A percentile compares a stretch with the other conserved stretches of the same genome.
phyloP scores from a whole-genome alignment of 495 filamentous ascomycete species.

The Neurospora sublineolata region DNA sequence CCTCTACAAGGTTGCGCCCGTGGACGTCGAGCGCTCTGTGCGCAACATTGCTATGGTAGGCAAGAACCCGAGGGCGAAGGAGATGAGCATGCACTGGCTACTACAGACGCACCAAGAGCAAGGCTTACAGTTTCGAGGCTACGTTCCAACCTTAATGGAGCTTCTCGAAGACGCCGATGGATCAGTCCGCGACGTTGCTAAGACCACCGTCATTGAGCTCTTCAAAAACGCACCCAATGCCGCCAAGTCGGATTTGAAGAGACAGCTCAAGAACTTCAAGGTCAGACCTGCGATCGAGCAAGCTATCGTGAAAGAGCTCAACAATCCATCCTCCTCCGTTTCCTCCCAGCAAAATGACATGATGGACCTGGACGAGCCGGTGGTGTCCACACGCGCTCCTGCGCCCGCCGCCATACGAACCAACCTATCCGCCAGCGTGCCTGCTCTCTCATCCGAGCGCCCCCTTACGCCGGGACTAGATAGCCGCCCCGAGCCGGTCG shows the following conservation, averaged over 20 bases:
- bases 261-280: conserved; percentile 62
- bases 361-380: conserved; percentile 27
- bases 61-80: conserved; percentile 72
- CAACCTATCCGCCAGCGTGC: conserved; percentile 37
- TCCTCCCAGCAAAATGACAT: conserved; percentile 26
- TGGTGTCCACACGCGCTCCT: conserved; percentile 17
- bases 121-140: conserved; percentile 65
- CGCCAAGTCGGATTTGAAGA: conserved; percentile 81
- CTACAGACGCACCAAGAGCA: conserved; percentile 69
- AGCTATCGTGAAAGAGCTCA: conserved; percentile 64
- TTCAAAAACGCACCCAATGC: conserved; percentile 74
- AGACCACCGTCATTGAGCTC: conserved; percentile 68
- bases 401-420: conserved; percentile 24
- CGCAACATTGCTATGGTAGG: conserved; percentile 66
- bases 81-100: conserved; percentile 75
- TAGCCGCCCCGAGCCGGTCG: conserved; percentile 53
- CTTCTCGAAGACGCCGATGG: conserved; percentile 83
- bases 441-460: conserved; percentile 36
- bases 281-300: conserved; percentile 75
- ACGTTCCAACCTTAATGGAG: conserved; percentile 72
- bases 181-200: conserved; percentile 72
- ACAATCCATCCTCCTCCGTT: conserved; percentile 40
- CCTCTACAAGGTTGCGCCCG: conserved; percentile 51
- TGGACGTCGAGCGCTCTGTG: conserved; percentile 69
- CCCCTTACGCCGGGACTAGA: conserved; percentile 40